These are phyloP conservation scores for Aphanomyces stellatus DNA, from an alignment of 352 stramenopile genomes.

Conservation along the genomic window DNA sequence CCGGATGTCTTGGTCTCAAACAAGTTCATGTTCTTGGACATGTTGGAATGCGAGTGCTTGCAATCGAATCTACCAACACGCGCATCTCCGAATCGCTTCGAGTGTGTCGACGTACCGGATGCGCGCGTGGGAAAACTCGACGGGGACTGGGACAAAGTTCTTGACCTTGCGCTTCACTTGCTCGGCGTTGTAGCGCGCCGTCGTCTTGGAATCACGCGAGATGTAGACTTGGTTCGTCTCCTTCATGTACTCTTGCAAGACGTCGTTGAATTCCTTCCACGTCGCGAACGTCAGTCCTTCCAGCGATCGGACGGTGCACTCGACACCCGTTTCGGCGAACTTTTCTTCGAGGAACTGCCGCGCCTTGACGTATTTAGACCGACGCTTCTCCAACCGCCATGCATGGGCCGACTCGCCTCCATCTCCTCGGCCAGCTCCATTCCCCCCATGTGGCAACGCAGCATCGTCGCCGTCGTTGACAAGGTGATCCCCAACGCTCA, in stretches of 20 bases:
- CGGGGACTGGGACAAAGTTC: slow-evolving; percentile 1
- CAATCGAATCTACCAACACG: slow-evolving; percentile 1
- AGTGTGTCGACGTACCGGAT: not conserved
- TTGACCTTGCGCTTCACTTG: slow-evolving; percentile 11
- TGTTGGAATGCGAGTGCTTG: slow-evolving; percentile 18
- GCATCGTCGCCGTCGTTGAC: no score
- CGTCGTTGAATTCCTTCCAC: slow-evolving; percentile 9
- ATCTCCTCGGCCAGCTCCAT: not conserved
- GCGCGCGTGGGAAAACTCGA: slow-evolving; percentile 8
- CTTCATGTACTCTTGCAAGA: not conserved
- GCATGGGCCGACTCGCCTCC: not conserved
- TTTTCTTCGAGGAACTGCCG: not conserved
- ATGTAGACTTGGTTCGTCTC: slow-evolving; percentile 12
- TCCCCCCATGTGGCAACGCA: no score
- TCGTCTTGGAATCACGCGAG: slow-evolving; percentile 13
- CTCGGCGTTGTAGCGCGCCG: slow-evolving; percentile 14
- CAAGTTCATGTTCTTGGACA: slow-evolving; percentile 18
- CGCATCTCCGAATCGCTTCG: not conserved
- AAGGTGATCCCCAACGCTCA: no score
- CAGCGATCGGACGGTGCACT: slow-evolving; percentile 1
- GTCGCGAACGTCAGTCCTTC: slow-evolving; percentile 6
- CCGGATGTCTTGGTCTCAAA: not conserved
- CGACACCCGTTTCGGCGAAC: slow-evolving; percentile 4
- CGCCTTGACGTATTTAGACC: slow-evolving; percentile 13
- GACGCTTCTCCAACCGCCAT: slow-evolving; percentile 12